Evolutionary conservation across 176 grass and related monocot species (phyloP).

Genomic region (Echinochloa phyllopogon): DNA sequence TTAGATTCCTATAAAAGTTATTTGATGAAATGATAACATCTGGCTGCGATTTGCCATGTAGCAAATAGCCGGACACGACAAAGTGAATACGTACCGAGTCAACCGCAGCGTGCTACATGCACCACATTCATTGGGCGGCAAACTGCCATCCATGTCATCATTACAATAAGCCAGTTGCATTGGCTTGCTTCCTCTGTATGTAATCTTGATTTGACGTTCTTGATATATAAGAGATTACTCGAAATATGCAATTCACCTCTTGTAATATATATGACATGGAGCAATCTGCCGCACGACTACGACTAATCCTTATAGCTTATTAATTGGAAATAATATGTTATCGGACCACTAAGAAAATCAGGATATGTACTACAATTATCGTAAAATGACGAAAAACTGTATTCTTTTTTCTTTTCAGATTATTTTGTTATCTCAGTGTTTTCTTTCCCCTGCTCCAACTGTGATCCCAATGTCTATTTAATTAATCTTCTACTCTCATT

Average conservation of each 20-base stretch:
- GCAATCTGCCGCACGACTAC: too few relatives aligned
- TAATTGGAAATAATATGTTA: not conserved
- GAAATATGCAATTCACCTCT: not conserved
- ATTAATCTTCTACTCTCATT: not conserved
- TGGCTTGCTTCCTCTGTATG: not conserved
- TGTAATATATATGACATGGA: too few relatives aligned
- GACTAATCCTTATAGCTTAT: too few relatives aligned
- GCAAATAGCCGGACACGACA: not conserved
- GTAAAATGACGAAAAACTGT: not conserved
- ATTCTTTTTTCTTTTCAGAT: not conserved
- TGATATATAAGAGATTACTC: not conserved
- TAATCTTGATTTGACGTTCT: conserved; percentile 24
- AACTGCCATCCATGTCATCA: too few relatives aligned
- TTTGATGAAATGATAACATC: not conserved
- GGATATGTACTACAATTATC: not conserved
- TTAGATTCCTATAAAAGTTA: not conserved
- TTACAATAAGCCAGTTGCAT: not conserved
- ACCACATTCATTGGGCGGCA: not conserved
- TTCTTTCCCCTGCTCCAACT: not conserved
- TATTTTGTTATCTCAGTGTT: not conserved
- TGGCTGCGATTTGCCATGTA: not conserved
- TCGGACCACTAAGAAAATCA: not conserved
- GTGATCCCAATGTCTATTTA: not conserved
- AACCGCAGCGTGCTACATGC: not conserved
- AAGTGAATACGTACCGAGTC: not conserved